Base-by-base conservation (phyloP, 345 rosid genomes). In the Moricandia arvensis region DNA sequence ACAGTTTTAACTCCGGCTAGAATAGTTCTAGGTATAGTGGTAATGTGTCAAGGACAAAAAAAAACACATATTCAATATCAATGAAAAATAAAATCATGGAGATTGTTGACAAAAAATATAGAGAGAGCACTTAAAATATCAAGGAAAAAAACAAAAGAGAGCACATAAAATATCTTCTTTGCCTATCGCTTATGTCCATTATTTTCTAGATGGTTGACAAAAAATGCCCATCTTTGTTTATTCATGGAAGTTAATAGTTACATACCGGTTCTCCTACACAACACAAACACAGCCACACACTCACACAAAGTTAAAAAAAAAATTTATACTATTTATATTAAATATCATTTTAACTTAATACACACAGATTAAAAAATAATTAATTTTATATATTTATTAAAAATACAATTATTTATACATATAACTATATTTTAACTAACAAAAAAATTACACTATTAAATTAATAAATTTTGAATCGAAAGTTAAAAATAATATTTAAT, bases 251-350 rank as follows among this genome's bases (percentile, higher is more conserved):
- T 66, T 45, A 27, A 66, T 66, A 66, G 26, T 27, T 15, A 18
- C 51, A 47, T 8, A 66, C 12, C 58, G 26, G 9, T n/a, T 45
- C 62, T 54, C 21, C 49, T 54, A 53, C 47, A 51, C 58, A 8
- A 8, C 9, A 11, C 4, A 69, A 37, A 0, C 63, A 57, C 67
- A 71, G 75, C 75, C 75, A 59, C 74, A 38, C 11, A 69, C 7
- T 33, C 55, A 0, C 53, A 5, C 41, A 16, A 9, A n/a, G n/a
- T n/a, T n/a, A n/a, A n/a, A n/a, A n/a, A n/a, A n/a, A n/a, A n/a
- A n/a, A n/a, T n/a, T n/a, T n/a, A n/a, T n/a, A n/a, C n/a, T n/a
- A n/a, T n/a, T n/a, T n/a, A n/a, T n/a, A n/a, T n/a, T n/a, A n/a
- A n/a, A n/a, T n/a, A n/a, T n/a, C n/a, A n/a, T n/a, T n/a, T n/a